These are phyloP conservation scores for Sesbania bispinosa DNA, from an alignment of 306 rosid species.

Conservation along the genomic window DNA sequence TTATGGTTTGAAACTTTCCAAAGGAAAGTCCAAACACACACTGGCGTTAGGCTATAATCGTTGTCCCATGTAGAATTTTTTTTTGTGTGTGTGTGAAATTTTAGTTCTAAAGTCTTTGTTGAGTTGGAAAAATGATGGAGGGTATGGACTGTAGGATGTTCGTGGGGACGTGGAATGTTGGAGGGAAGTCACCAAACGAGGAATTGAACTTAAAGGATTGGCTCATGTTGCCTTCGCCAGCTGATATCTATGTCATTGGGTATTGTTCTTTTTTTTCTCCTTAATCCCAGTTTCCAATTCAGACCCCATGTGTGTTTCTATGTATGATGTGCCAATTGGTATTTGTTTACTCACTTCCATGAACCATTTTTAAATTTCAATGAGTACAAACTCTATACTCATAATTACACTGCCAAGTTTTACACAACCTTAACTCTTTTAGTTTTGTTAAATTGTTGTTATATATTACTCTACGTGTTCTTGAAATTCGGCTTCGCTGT, in stretches of 20 bases:
- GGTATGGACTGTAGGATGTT: conserved; percentile 27
- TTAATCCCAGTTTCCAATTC: background rate
- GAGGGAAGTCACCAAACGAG: conserved; percentile 61
- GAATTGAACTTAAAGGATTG: conserved; percentile 58
- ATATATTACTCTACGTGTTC: no score
- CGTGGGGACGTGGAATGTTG: conserved; percentile 86
- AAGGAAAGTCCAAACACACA: no score
- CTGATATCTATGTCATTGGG: conserved; percentile 74
- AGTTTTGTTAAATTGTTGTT: no score
- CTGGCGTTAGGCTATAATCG: background rate
- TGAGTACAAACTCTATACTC: background rate
- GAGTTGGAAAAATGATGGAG: background rate
- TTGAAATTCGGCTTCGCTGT: background rate
- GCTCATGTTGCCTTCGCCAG: conserved; percentile 49
- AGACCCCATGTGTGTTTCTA: background rate
- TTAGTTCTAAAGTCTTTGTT: background rate
- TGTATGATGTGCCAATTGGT: background rate
- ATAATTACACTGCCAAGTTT: background rate
- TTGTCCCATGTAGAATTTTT: background rate
- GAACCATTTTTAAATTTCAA: no score
- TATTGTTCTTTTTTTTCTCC: background rate
- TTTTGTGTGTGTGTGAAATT: background rate
- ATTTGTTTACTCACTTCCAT: background rate
- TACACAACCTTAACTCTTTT: no score
- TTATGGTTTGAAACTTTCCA: no score